A percentile compares a stretch with the other conserved stretches of the same genome.
phyloP scores from a whole-genome alignment of 805 yeast species.

The Candida vaughaniae region DNA sequence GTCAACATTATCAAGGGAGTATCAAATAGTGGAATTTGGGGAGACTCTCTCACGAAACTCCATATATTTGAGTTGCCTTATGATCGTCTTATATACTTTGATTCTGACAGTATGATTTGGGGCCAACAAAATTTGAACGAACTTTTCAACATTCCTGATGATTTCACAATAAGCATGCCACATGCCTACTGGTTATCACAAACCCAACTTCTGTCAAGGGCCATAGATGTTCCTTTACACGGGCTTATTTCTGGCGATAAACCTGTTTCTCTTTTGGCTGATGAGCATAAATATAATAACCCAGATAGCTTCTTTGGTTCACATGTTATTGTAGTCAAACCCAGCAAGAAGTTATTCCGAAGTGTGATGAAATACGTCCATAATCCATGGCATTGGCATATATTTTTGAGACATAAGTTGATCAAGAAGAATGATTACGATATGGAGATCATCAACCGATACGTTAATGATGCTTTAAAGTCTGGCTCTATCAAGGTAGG shows the following conservation, averaged over 20 bases:
- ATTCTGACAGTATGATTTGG: conserved; percentile 51
- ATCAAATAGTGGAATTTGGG: conserved; percentile 37
- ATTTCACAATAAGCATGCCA: conserved; percentile 28
- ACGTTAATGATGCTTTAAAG: conserved; percentile 25
- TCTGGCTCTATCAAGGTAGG: conserved; percentile 18
- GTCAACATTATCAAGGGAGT: conserved; percentile 18
- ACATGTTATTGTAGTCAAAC: conserved; percentile 62
- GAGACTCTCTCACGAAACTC: conserved; percentile 54
- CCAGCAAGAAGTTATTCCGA: conserved; percentile 31
- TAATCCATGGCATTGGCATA: conserved; percentile 31
- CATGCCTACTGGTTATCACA: conserved; percentile 36
- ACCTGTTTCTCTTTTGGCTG: conserved; percentile 16
- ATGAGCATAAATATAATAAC: conserved; percentile 27
- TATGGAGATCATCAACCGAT: conserved; percentile 51
- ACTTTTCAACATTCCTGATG: conserved; percentile 26
- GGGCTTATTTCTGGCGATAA: conserved; percentile 1
- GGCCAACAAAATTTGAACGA: conserved; percentile 26
- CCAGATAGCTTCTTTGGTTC: conserved; percentile 35
- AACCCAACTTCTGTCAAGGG: conserved; percentile 10
- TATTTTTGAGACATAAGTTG: conserved; percentile 18
- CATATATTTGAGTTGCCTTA: conserved; percentile 51
- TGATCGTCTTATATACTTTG: conserved; percentile 56
- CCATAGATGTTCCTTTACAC: conserved; percentile 9
- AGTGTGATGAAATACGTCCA: conserved; percentile 20
- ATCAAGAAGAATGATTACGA: conserved; percentile 44